Evolutionary conservation across 2,329 filamentous ascomycete species (phyloP), one percentile per base, ranked within the genome.

Genomic region (Penicillium aurantiogriseum): DNA sequence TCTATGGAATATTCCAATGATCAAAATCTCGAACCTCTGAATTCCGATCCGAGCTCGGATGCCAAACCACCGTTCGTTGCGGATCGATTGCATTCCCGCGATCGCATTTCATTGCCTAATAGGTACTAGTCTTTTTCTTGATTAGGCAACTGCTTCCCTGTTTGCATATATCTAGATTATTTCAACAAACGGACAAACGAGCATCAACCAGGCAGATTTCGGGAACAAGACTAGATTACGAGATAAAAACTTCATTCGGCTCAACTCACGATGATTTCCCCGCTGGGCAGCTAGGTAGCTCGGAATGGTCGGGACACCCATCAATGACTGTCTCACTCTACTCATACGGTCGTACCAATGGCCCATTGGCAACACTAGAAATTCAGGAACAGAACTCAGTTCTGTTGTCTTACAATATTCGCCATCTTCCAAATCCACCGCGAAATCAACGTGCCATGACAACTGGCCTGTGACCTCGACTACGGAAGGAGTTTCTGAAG

Each of bases 261-360:
- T 25, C 6, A 40, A 23, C n/a, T 5, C 4, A 4, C 13, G 4
- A 48, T 54, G 33, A 17, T 36, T 31, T 58, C 44, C 56, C 54
- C 54, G 27, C 11, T 25, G 5, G 21, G 13, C 9, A 51, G 25
- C 19, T n/a, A n/a, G n/a, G n/a, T n/a, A 25, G 15, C 11, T 50
- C 50, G 44, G 23, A 51, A 33, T 17, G 8, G 19, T 5, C 6
- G 21, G 10, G 21, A 15, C 4, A 2, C 15, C n/a, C 57, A 31
- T 39, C 23, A 40, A 42, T 56, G 17, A 25, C 1, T 9, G 17
- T 55, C 8, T 55, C 19, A n/a, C 52, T 61, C 17, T 45, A 27
- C 38, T 58, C 58, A 40, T 59, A 57, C 23, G 50, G 53, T 13
- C 46, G 48, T 46, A 42, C 46, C 27, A 61, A 57, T 25, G 50